Percentiles rank a stretch among this genome's conserved stretches.
Conservation (phyloP, 768 basidiomycete species). For the Hortiboletus flavorubellus region DNA sequence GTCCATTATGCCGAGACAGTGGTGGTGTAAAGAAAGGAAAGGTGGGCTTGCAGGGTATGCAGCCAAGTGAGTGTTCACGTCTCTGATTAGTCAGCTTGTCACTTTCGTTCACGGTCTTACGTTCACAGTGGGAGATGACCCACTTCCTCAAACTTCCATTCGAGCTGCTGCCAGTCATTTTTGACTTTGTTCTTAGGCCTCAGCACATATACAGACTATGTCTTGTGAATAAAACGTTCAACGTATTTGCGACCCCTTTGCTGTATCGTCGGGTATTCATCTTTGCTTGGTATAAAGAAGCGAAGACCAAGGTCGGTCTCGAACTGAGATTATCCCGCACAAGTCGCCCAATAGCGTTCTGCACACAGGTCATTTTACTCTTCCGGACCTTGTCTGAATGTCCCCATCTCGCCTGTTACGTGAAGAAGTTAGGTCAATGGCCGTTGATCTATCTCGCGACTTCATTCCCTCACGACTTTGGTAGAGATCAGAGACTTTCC, state of each 20-base stretch:
- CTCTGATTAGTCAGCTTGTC: conserved; percentile 26
- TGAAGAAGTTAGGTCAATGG: conserved; percentile 55
- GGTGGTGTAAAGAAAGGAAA: conserved; percentile 23
- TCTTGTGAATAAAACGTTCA: conserved; percentile 57
- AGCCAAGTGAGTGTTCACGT: not conserved
- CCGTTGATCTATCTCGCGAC: not conserved
- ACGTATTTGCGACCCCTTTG: conserved; percentile 43
- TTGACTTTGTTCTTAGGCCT: conserved; percentile 48
- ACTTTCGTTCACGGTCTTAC: not conserved
- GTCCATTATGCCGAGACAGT: conserved; percentile 27
- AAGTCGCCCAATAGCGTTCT: not conserved
- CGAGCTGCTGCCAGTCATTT: conserved; percentile 58
- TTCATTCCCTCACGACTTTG: conserved; percentile 1
- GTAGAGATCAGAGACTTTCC: conserved; percentile 76
- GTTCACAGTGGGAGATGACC: conserved; percentile 26
- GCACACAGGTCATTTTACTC: conserved; percentile 51
- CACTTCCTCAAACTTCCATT: conserved; percentile 57
- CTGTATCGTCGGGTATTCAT: conserved; percentile 62
- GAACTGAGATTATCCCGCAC: not conserved
- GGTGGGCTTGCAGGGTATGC: not conserved
- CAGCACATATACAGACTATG: conserved; percentile 50
- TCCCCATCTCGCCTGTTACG: conserved; percentile 55
- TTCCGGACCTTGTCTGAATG: conserved; percentile 57
- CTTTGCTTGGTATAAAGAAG: conserved; percentile 68
- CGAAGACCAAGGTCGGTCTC: conserved; percentile 52